A percentile compares a stretch with the other conserved stretches of the same genome.
Evolutionary conservation across 148 eudicot genomes (phyloP).

Genomic region (Vaccinium darrowii): DNA sequence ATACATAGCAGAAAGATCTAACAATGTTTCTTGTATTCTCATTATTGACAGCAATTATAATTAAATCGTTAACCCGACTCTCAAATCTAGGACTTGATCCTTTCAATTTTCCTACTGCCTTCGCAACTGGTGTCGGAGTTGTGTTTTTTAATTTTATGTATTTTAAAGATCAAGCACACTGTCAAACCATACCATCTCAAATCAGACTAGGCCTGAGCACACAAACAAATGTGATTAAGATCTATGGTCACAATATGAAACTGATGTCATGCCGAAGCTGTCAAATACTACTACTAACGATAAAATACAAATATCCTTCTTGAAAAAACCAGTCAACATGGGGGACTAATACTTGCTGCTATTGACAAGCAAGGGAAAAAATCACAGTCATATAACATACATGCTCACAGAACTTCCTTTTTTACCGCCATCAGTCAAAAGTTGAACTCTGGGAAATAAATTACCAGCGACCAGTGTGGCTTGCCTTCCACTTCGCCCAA

Average conservation of each 20-base stretch:
- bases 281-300: background rate
- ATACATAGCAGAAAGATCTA: background rate
- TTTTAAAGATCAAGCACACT: background rate
- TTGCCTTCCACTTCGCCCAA: slow-evolving; percentile 96
- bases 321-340: too few relatives aligned
- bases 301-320: background rate
- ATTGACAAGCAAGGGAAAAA: background rate
- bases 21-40: background rate
- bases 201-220: background rate
- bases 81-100: background rate
- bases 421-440: background rate
- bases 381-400: background rate
- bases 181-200: background rate
- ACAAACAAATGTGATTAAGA: background rate
- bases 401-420: background rate
- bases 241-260: background rate
- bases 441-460: background rate
- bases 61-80: background rate
- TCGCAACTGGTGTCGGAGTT: background rate
- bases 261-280: background rate
- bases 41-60: background rate
- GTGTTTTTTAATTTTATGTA: background rate
- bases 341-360: background rate
- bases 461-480: slow-evolving; percentile 90
- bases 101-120: background rate